Evolutionary conservation across 176 grass and related monocot species (phyloP), one percentile per base, ranked within the genome.

Genomic region (Juncus effusus): DNA sequence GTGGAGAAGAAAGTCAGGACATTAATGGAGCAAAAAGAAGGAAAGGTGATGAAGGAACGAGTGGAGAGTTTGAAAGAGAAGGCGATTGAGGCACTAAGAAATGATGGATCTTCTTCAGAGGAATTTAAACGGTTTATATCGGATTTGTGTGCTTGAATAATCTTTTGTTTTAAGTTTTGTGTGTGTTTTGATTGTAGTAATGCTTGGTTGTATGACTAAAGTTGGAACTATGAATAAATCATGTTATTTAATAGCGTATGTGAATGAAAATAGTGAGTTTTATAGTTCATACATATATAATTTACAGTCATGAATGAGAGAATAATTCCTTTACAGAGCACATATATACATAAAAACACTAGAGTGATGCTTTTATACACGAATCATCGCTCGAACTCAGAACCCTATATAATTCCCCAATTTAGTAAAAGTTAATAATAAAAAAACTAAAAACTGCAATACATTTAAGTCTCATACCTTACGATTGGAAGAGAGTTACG

Each of bases 401-500:
- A 63, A 6, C 10, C 3, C 42, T 52, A 41, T 42, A 15, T 37
- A 60, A 41, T 75, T 61, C 15, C 15, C 49, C 16, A 63, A 51
- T 53, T 51, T 15, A 62, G 60, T 13, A 52, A 36, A 63, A 38
- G 35, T 3, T 41, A 10, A 70, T 56, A 66, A 77, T 42, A 55
- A 55, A 52, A 51, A n/a, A 45, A 76, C 16, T 9, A 56, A 77
- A 41, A 14, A 41, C 5, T 56, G 44, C 16, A 65, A 67, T 12
- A 59, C 42, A 9, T 19, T 19, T 16, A 10, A 5, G 3, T 39
- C 16, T 59, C 38, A 38, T 52, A 79, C 65, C 72, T 89, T 44
- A 92, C 54, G 88, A 86, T 52, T 86, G 85, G 73, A 92, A 92
- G 40, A 97, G 83, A 15, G 94, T 93, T 5, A 92, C 83, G 8